These are phyloP conservation scores for Rusavskia elegans DNA, from an alignment of 495 filamentous ascomycete species.

Conservation along the genomic window DNA sequence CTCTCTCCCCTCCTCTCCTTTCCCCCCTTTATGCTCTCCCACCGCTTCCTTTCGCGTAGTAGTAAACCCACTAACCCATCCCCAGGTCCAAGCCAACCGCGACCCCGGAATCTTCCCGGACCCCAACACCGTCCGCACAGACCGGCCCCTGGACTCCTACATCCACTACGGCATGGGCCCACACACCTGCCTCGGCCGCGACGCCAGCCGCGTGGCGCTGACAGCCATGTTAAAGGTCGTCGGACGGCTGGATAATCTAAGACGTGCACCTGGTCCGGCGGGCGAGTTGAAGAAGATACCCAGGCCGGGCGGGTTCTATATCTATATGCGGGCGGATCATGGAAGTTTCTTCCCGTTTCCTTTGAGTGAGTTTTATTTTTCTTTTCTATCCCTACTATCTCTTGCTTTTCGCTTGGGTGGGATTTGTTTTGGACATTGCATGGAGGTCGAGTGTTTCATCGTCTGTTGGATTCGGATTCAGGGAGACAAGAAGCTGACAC, in stretches of 20 bases:
- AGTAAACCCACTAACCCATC: conserved; percentile 5
- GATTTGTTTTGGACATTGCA: no score
- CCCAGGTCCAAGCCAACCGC: conserved; percentile 30
- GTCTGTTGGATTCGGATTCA: background rate
- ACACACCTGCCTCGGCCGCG: conserved; percentile 44
- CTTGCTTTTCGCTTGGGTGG: no score
- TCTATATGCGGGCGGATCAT: conserved; percentile 63
- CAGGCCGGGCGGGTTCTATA: conserved; percentile 39
- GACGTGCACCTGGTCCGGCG: conserved; percentile 50
- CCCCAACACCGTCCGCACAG: conserved; percentile 45
- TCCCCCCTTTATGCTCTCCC: no score
- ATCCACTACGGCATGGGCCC: conserved; percentile 49
- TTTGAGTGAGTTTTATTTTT: conserved; percentile 31
- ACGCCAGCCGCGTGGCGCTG: conserved; percentile 45
- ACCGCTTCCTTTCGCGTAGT: no score
- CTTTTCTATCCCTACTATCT: no score
- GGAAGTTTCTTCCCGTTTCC: conserved; percentile 58
- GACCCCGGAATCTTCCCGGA: conserved; percentile 54
- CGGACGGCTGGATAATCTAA: conserved; percentile 39
- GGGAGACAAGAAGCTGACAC: no score
- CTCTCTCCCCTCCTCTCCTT: background rate
- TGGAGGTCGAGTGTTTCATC: no score
- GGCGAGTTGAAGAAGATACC: conserved; percentile 60
- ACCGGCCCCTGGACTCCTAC: conserved; percentile 52
- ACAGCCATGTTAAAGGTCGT: conserved; percentile 48